These are phyloP conservation scores for Phytopythium cucurbitacearum DNA, from an alignment of 352 stramenopile genomes.

Conservation along the genomic window DNA sequence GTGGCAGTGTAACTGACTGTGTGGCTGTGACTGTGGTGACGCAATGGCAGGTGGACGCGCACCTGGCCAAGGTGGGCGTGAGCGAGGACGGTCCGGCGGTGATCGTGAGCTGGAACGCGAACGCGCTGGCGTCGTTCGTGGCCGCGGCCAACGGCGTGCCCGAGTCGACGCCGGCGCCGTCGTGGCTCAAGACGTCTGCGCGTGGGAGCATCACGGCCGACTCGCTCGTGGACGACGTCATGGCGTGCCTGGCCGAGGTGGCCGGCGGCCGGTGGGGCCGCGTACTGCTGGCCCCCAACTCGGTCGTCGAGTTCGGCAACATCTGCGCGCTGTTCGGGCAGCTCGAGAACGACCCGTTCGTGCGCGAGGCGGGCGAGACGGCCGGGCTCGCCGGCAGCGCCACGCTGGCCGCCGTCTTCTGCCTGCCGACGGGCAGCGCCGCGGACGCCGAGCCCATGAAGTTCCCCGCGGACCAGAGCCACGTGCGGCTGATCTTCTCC, in stretches of 20 bases:
- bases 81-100: constrained; percentile 29
- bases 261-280: constrained; percentile 23
- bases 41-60: constrained; percentile 25
- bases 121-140: constrained; percentile 26
- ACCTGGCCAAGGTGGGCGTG: constrained; percentile 25
- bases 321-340: constrained; percentile 37
- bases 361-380: constrained; percentile 19
- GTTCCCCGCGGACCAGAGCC: constrained; percentile 30
- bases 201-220: constrained; percentile 27
- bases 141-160: constrained; percentile 25
- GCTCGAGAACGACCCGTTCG: constrained; percentile 37
- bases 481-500: constrained; percentile 24
- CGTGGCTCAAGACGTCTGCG: constrained; percentile 22
- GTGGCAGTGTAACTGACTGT: not conserved
- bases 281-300: constrained; percentile 28
- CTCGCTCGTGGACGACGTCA: constrained; percentile 32
- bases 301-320: constrained; percentile 38
- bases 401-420: constrained; percentile 32
- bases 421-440: constrained; percentile 22
- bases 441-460: constrained; percentile 27
- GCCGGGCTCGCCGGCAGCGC: constrained; percentile 12
- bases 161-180: constrained; percentile 13
- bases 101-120: constrained; percentile 27
- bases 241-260: constrained; percentile 26
- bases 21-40: no score